A percentile compares a stretch with the other conserved stretches of the same genome.
phyloP scores from a whole-genome alignment of 805 yeast genomes.

The Starmerella lactis-condensi region DNA sequence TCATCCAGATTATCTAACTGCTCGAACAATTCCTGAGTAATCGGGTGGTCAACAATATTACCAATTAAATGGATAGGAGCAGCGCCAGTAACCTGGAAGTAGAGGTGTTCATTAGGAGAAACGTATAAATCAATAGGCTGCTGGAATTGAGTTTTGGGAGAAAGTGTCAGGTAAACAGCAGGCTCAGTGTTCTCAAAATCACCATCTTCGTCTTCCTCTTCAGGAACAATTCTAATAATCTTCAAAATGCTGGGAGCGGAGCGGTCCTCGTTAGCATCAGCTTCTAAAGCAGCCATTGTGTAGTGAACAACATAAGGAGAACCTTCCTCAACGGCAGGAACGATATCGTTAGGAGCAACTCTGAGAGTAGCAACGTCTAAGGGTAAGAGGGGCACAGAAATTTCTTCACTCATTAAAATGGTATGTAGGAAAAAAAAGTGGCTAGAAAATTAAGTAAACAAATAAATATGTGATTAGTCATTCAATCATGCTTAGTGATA shows the following conservation, averaged over 20 bases:
- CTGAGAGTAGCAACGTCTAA: constrained; percentile 12
- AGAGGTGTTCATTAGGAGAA: constrained; percentile 82
- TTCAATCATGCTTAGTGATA: background rate
- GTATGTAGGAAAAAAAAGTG: background rate
- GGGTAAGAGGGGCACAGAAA: constrained; percentile 9
- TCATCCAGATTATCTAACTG: constrained; percentile 32
- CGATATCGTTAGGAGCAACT: constrained; percentile 70
- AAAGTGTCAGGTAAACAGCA: constrained; percentile 63
- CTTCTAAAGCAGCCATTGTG: constrained; percentile 91
- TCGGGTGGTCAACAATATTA: constrained; percentile 92
- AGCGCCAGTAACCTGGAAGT: constrained; percentile 89
- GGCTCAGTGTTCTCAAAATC: constrained; percentile 41
- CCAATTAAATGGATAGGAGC: constrained; percentile 85
- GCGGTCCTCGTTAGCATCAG: constrained; percentile 36
- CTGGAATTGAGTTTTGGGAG: constrained; percentile 57
- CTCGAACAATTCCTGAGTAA: constrained; percentile 45
- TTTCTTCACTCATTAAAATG: constrained; percentile 4
- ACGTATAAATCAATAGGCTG: constrained; percentile 81
- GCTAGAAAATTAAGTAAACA: background rate
- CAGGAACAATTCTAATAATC: constrained; percentile 32
- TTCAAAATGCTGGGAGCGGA: constrained; percentile 72
- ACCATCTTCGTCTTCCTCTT: constrained; percentile 31
- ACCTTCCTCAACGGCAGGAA: constrained; percentile 69
- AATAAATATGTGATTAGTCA: background rate
- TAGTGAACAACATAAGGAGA: constrained; percentile 78